Evolutionary conservation across 345 rosid genomes (phyloP).

Genomic region (Excoecaria cochinchinensis): DNA sequence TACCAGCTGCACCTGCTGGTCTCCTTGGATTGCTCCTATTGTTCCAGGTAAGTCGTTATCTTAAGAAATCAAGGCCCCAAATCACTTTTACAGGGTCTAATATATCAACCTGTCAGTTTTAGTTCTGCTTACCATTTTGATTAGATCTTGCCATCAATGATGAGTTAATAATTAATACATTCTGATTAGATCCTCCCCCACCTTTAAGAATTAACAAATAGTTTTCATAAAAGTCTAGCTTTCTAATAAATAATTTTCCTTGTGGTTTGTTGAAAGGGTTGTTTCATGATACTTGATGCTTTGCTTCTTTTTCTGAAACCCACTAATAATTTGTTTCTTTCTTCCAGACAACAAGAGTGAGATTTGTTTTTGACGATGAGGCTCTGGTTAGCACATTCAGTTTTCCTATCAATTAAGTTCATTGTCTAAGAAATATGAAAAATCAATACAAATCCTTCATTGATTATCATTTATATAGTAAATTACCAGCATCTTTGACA

Average conservation of each 20-base stretch:
- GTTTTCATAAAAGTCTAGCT: background rate
- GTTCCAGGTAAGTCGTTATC: slow-evolving; percentile 49
- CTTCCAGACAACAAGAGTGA: slow-evolving; percentile 66
- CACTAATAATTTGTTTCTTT: slow-evolving; percentile 25
- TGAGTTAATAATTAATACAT: background rate
- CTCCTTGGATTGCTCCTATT: slow-evolving; percentile 67
- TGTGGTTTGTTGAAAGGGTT: background rate
- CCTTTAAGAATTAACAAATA: background rate
- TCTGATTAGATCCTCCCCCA: background rate
- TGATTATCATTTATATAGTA: background rate
- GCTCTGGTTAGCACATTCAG: slow-evolving; percentile 55
- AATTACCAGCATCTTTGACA: background rate
- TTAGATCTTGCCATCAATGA: background rate
- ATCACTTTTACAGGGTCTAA: background rate
- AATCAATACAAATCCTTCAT: background rate
- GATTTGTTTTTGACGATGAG: slow-evolving; percentile 65
- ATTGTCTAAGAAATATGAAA: background rate
- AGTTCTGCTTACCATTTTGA: background rate
- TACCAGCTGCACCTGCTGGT: slow-evolving; percentile 67
- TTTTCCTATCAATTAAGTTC: background rate
- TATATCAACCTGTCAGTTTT: background rate
- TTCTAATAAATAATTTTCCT: background rate
- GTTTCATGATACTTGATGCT: background rate
- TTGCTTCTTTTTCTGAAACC: background rate
- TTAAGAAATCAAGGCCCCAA: background rate